These are phyloP conservation scores for Domatiomyces globalis DNA, from an alignment of 2,329 filamentous ascomycete genomes.

Conservation along the genomic window DNA sequence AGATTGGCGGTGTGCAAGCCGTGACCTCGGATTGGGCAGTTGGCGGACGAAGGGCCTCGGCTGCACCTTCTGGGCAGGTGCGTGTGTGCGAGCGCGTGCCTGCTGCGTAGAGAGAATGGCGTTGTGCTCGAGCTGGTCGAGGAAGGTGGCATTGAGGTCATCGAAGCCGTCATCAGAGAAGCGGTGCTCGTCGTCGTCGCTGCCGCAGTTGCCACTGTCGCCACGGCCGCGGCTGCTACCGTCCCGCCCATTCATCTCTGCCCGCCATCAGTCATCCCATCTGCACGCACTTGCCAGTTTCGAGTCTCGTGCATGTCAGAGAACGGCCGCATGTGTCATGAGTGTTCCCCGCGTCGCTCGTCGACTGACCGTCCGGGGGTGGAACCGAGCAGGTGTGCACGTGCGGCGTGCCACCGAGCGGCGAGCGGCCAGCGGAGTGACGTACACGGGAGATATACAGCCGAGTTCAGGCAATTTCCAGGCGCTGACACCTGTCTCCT, in stretches of 20 bases:
- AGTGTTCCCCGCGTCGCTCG: not conserved
- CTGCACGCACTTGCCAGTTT: not conserved
- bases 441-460: not conserved
- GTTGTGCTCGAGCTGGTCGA: constrained; percentile 32
- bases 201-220: not conserved
- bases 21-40: constrained; percentile 8
- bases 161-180: constrained; percentile 32
- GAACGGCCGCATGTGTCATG: not conserved
- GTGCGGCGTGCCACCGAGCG: no score
- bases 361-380: not conserved
- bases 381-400: not conserved
- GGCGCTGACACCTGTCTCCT: not conserved
- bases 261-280: constrained; percentile 11
- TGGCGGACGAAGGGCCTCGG: constrained; percentile 4
- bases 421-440: not conserved
- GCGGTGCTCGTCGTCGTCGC: constrained; percentile 31
- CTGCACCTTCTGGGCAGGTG: constrained; percentile 1
- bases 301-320: not conserved
- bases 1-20: constrained; percentile 2
- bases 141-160: constrained; percentile 28
- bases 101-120: constrained; percentile 31
- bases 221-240: no score
- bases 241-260: constrained; percentile 30
- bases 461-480: not conserved
- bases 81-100: constrained; percentile 4